Percentiles rank a stretch among this genome's conserved stretches.
These are phyloP conservation scores for Diutina pseudorugosa DNA, from an alignment of 1,139 yeast genomes.

Conservation along the genomic window DNA sequence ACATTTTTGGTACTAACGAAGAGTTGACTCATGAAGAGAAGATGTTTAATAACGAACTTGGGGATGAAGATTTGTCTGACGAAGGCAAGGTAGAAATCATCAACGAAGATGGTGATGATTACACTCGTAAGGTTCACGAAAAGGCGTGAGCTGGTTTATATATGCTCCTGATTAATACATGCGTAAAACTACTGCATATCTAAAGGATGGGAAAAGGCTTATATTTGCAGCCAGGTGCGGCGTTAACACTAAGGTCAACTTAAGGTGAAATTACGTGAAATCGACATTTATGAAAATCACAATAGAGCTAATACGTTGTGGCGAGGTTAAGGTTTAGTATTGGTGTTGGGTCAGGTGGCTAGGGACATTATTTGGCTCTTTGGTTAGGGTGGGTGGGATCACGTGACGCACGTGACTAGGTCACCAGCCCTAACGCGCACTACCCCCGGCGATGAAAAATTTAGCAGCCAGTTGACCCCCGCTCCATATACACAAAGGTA, in stretches of 20 bases:
- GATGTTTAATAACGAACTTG: not conserved
- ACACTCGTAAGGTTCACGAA: not conserved
- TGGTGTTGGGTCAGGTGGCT: no score
- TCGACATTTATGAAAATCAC: no score
- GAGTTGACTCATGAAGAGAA: not conserved
- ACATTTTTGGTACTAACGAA: conserved; percentile 34
- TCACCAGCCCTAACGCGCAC: not conserved
- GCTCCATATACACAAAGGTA: not conserved
- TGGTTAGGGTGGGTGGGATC: not conserved
- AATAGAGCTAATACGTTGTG: no score
- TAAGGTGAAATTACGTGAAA: no score
- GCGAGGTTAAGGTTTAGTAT: no score
- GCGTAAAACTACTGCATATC: not conserved
- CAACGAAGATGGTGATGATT: conserved; percentile 9
- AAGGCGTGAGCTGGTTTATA: not conserved
- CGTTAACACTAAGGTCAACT: not conserved
- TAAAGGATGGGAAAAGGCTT: no score
- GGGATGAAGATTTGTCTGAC: not conserved
- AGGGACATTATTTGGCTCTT: no score
- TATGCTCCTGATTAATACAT: no score
- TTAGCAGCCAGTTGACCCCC: not conserved
- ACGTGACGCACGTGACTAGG: not conserved
- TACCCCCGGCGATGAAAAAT: not conserved
- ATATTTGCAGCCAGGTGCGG: not conserved
- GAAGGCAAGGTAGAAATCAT: not conserved